phyloP scores from a whole-genome alignment of 2,329 filamentous ascomycete genomes.

The Dactylellina sp. region DNA sequence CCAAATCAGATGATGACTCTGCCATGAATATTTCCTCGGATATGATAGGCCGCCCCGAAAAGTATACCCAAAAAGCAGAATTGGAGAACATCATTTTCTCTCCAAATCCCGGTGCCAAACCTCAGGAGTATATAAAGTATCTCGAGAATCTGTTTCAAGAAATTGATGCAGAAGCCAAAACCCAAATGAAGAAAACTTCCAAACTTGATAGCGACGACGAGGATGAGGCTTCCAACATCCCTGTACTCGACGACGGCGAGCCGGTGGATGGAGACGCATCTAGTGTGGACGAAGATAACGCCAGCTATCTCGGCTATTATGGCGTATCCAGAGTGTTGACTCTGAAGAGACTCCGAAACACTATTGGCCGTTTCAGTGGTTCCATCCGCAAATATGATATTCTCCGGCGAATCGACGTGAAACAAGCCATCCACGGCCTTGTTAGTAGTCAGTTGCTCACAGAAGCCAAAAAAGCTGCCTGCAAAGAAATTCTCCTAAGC shows the following conservation, averaged over 20 bases:
- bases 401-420: constrained; percentile 28
- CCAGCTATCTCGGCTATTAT: constrained; percentile 30
- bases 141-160: constrained; percentile 33
- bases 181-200: background rate
- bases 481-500: constrained; percentile 52
- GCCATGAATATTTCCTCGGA: constrained; percentile 14
- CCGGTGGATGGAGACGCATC: constrained; percentile 6
- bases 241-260: background rate
- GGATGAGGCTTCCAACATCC: background rate
- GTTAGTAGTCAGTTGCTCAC: constrained; percentile 52
- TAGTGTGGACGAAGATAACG: background rate
- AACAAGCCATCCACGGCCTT: constrained; percentile 51
- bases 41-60: constrained; percentile 34
- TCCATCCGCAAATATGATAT: constrained; percentile 22
- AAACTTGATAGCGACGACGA: constrained; percentile 3
- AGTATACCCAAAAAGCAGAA: constrained; percentile 44
- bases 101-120: constrained; percentile 40
- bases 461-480: constrained; percentile 51
- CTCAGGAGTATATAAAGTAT: constrained; percentile 38
- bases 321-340: background rate
- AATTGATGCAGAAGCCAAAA: constrained; percentile 32
- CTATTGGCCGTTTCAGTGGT: constrained; percentile 45
- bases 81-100: constrained; percentile 48
- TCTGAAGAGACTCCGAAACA: constrained; percentile 40
- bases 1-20: constrained; percentile 49